A percentile compares a stretch with the other conserved stretches of the same genome.
These are phyloP conservation scores for Colletotrichum falcatum DNA, from an alignment of 2,329 filamentous ascomycete genomes.

Conservation along the genomic window DNA sequence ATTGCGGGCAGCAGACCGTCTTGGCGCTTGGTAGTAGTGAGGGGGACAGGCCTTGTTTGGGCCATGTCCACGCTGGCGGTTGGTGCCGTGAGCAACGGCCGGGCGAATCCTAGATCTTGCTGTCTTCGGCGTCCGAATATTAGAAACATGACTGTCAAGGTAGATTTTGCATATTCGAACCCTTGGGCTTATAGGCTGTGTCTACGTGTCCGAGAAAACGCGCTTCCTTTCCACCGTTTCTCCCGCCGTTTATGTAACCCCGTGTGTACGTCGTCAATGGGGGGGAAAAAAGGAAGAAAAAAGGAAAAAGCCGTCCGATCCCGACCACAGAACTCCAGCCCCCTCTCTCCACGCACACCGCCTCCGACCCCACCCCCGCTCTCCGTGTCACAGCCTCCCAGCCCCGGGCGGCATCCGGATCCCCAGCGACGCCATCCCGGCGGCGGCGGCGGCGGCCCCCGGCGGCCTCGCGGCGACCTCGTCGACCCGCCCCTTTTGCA, in stretches of 20 bases:
- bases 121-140: not conserved
- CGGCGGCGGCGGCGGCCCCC: conserved; percentile 28
- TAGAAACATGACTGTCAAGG: not conserved
- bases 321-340: not conserved
- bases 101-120: not conserved
- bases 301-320: not conserved
- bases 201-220: not conserved
- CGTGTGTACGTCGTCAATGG: not conserved
- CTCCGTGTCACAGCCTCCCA: conserved; percentile 28
- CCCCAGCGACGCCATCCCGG: conserved; percentile 50
- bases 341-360: not conserved
- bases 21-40: no score
- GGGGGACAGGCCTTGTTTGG: no score
- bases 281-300: not conserved
- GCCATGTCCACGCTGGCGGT: no score
- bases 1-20: no score
- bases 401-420: conserved; percentile 68
- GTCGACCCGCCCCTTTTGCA: conserved; percentile 86
- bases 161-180: not conserved
- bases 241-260: not conserved
- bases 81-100: no score
- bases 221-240: not conserved
- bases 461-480: conserved; percentile 60
- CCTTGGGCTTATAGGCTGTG: no score
- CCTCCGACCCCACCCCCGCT: not conserved